Evolutionary conservation across 805 yeast genomes (phyloP).

Genomic region (Kluyveromyces aestuarii): DNA sequence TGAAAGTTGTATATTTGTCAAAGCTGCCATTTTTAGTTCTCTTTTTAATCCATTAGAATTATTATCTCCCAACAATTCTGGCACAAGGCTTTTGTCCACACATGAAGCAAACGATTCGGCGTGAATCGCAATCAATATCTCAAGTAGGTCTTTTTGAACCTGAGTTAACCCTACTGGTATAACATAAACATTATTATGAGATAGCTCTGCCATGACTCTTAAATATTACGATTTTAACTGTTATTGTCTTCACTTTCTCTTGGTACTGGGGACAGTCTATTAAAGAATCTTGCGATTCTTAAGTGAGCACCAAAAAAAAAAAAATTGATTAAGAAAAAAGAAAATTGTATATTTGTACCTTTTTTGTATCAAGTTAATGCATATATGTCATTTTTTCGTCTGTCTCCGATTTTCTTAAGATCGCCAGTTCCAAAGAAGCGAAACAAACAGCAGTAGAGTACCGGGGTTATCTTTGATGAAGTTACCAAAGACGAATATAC

Average conservation of each 20-base stretch:
- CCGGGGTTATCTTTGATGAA: no score
- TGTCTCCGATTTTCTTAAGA: no score
- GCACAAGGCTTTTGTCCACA: neutral
- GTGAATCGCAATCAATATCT: slow-evolving; percentile 37
- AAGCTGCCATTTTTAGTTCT: slow-evolving; percentile 5
- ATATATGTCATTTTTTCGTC: no score
- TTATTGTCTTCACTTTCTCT: neutral
- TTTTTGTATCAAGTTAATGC: no score
- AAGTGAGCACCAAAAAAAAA: no score
- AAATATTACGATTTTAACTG: neutral
- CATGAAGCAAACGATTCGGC: slow-evolving; percentile 19
- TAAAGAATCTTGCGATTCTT: no score
- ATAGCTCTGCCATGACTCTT: neutral
- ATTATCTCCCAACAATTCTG: neutral
- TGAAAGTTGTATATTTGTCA: slow-evolving; percentile 15
- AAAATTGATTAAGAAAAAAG: no score
- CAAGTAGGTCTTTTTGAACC: slow-evolving; percentile 37
- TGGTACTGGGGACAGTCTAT: no score
- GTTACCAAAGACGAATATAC: no score
- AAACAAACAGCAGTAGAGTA: no score
- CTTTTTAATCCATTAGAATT: neutral
- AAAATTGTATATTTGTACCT: no score
- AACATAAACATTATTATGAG: slow-evolving; percentile 8
- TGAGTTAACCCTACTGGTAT: slow-evolving; percentile 37
- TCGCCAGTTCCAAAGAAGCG: no score